These are phyloP conservation scores for Fraxinus excelsior DNA, from an alignment of 257 asterid species.

Conservation along the genomic window DNA sequence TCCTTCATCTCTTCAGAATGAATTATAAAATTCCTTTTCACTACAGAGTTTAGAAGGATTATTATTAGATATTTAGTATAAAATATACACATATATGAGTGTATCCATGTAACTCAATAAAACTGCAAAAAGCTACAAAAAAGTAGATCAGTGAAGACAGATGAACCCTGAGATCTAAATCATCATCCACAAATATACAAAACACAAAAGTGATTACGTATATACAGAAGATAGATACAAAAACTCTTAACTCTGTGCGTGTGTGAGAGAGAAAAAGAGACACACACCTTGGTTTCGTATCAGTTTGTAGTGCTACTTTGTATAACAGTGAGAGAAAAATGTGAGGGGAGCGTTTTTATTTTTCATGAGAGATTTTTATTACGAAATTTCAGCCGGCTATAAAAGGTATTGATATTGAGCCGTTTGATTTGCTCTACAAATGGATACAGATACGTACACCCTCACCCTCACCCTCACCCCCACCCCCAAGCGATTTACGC, in stretches of 20 bases:
- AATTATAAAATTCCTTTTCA: not conserved
- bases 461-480: not conserved
- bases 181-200: not conserved
- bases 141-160: not conserved
- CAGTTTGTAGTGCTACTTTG: not conserved
- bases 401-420: not conserved
- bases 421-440: not conserved
- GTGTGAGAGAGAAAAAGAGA: not conserved
- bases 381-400: not conserved
- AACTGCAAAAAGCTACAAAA: not conserved
- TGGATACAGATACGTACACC: not conserved
- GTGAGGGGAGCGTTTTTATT: not conserved
- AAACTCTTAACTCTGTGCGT: not conserved
- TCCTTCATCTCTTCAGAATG: not conserved
- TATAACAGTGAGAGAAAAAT: not conserved
- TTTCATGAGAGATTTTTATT: not conserved
- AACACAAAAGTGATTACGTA: not conserved
- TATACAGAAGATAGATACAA: not conserved
- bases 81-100: not conserved
- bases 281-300: not conserved
- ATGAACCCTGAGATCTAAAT: not conserved
- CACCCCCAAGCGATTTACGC: too few relatives aligned
- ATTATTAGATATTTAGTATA: not conserved
- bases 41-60: not conserved
- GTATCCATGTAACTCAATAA: not conserved